Evolutionary conservation across 1,284 basidiomycete genomes (phyloP), one percentile per base, ranked within the genome.

Genomic region (Moniliella sp.): DNA sequence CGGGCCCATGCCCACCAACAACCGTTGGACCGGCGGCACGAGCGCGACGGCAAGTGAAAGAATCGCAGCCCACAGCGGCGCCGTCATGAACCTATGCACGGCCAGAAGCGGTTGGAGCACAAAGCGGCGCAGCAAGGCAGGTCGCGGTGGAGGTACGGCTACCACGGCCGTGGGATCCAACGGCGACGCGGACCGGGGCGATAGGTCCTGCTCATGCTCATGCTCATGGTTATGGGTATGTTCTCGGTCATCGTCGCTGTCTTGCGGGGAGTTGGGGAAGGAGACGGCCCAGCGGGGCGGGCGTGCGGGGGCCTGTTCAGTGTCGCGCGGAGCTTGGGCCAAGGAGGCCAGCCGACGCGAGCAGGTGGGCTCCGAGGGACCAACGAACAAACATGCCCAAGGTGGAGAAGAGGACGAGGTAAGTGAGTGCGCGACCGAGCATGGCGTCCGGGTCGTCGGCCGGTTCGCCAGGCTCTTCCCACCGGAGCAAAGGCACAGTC

Each of bases 371-470:
- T 3, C 61, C 64, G 28, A 64, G 42, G 17, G 56, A 61, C 64
- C 64, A 65, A 10, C 64, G 57, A 9, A 63, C 47, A 25, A 65
- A 58, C 80, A 88, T 91, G 35, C 84, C 83, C 26, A 93, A 68
- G 0, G 84, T 91, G 38, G 78, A 83, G 60, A 84, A 86, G 12
- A 91, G 66, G 4, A 88, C 79, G 25, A 93, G 69, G 56, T 93
- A 91, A 0, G 83, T 84, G 38, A 93, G 65, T 0, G 86, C 81
- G 8, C 84, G 71, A 33, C 84, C 83, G 25, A 91, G 69, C 80
- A 91, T 91, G 19, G 76, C 72, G 46, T 83, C 70, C 47, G 74
- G 69, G 45, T 71, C 76, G 54, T 93, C 84, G 33, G 78, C 73
- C 10, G 53, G 52, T 18, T 49, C 41, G 5, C 56, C 56, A n/a